Percentiles rank a stretch among this genome's conserved stretches.
Conservation (phyloP, 2,329 filamentous ascomycete genomes). For the Ophiostoma piceae region DNA sequence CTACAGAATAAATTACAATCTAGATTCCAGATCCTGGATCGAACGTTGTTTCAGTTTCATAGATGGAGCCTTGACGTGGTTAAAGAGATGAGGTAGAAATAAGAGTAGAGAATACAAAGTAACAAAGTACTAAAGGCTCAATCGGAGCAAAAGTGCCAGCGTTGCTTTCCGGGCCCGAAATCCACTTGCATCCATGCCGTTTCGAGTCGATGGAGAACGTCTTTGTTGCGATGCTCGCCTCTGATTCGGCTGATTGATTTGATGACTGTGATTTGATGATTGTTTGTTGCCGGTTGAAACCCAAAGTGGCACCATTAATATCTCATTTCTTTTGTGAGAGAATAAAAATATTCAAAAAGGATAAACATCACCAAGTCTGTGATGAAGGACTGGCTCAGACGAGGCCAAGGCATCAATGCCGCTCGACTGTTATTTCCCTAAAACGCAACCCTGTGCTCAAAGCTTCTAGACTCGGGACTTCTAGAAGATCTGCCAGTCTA, state of each 20-base stretch:
- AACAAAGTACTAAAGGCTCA: too few species aligned
- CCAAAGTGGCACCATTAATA: background rate
- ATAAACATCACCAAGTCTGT: background rate
- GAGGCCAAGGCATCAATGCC: conserved; percentile 23
- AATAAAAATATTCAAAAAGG: too few species aligned
- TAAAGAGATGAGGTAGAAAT: background rate
- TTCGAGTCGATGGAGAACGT: conserved; percentile 1
- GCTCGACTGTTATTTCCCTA: background rate
- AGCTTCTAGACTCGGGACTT: background rate
- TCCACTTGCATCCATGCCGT: conserved; percentile 10
- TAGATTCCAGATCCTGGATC: background rate
- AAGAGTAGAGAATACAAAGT: background rate
- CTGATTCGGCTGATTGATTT: background rate
- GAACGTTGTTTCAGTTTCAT: conserved; percentile 9
- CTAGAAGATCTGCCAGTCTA: background rate
- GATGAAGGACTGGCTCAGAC: conserved; percentile 19
- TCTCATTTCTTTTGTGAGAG: background rate
- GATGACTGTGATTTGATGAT: background rate
- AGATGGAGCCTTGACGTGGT: background rate
- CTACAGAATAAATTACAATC: background rate
- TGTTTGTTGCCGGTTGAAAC: too few species aligned
- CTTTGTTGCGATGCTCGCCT: background rate
- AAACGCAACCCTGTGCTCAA: background rate
- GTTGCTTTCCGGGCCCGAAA: background rate
- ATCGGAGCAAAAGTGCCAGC: conserved; percentile 10